These are phyloP conservation scores for Rhypophila decipiens DNA, from an alignment of 495 filamentous ascomycete species.

Conservation along the genomic window DNA sequence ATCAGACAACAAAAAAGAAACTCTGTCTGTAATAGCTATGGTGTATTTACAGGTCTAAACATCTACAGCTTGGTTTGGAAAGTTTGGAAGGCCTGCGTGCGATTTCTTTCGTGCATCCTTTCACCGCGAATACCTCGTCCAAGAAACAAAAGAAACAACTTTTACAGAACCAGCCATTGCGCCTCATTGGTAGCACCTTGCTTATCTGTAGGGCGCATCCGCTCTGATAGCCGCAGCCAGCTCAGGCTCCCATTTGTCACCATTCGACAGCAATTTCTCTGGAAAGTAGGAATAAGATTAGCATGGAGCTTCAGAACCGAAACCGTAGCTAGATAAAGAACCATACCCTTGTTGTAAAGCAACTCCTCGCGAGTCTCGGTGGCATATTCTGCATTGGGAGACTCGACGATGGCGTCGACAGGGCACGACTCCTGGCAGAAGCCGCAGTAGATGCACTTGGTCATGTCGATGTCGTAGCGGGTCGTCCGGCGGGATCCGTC, in stretches of 20 bases:
- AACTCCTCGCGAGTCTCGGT: conserved; percentile 96
- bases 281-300: conserved; percentile 7
- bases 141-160: neutral
- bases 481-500: conserved; percentile 93
- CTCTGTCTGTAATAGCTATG: neutral
- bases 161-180: conserved; percentile 1
- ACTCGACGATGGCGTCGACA: conserved; percentile 96
- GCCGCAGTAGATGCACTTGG: conserved; percentile 99
- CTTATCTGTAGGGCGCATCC: conserved; percentile 80
- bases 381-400: conserved; percentile 94
- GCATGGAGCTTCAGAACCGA: no score
- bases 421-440: conserved; percentile 99
- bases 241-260: conserved; percentile 98
- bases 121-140: neutral
- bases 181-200: neutral
- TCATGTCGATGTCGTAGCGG: conserved; percentile 99
- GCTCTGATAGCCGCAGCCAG: conserved; percentile 85
- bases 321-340: no score
- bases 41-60: neutral
- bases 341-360: conserved; percentile 92
- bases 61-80: no score
- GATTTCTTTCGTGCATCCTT: neutral
- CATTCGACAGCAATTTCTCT: conserved; percentile 74
- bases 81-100: no score
- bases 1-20: neutral